These are phyloP conservation scores for Aegilops longissima DNA, from an alignment of 176 grass and related monocot species.

Conservation along the genomic window DNA sequence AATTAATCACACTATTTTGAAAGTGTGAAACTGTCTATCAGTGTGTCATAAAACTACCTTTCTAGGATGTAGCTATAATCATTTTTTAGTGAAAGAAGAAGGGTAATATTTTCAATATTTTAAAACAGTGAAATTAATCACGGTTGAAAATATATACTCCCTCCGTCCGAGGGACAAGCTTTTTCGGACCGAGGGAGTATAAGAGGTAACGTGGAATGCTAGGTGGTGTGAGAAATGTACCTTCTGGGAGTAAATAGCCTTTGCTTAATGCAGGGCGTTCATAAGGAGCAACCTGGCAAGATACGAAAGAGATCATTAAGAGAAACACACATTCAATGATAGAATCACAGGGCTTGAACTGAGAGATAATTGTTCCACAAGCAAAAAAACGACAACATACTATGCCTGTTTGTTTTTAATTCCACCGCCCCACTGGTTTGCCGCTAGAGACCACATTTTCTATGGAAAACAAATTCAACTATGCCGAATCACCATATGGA, in stretches of 20 bases:
- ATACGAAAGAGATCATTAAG: slow-evolving; percentile 13
- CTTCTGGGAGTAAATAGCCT: slow-evolving; percentile 67
- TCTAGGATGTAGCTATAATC: neutral
- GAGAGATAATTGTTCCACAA: neutral
- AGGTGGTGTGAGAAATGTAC: neutral
- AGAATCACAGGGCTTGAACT: neutral
- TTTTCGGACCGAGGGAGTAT: neutral
- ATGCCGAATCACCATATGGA: neutral
- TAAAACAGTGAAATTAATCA: neutral
- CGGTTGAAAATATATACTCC: neutral
- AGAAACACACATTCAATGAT: neutral
- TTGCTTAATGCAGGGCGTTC: slow-evolving; percentile 82
- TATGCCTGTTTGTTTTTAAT: too few species aligned
- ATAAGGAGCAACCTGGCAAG: slow-evolving; percentile 67
- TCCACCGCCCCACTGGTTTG: neutral
- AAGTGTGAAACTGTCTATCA: neutral
- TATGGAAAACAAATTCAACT: neutral
- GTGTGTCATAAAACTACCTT: neutral
- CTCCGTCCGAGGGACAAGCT: too few species aligned
- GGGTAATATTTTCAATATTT: neutral
- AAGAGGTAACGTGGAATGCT: neutral
- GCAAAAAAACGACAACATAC: too few species aligned
- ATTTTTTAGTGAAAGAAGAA: neutral
- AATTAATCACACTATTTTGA: neutral
- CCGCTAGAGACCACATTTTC: neutral